Evolutionary conservation across 1,139 yeast genomes (phyloP).

Genomic region (Maudiozyma humilis): DNA sequence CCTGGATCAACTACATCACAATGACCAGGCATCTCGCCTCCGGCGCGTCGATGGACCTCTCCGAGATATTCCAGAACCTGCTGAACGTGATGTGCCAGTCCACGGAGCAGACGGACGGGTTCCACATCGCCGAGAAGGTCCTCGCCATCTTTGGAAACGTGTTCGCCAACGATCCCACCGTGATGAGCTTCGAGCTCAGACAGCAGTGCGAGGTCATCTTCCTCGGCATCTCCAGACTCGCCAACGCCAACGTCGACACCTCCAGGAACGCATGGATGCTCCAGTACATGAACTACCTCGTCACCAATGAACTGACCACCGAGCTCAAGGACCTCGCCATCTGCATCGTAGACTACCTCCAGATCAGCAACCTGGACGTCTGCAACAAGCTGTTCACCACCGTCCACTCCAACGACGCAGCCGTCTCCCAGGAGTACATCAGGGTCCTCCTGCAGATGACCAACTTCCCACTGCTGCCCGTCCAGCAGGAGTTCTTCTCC

Average conservation of each 20-base stretch:
- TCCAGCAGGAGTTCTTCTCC: conserved; percentile 61
- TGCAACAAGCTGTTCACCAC: conserved; percentile 40
- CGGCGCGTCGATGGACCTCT: conserved; percentile 34
- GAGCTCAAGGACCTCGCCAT: conserved; percentile 43
- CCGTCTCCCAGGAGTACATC: conserved; percentile 35
- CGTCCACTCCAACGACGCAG: conserved; percentile 11
- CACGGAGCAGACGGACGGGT: conserved; percentile 19
- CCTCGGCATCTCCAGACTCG: conserved; percentile 27
- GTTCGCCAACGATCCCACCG: conserved; percentile 32
- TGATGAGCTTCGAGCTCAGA: conserved; percentile 30
- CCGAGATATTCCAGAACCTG: conserved; percentile 30
- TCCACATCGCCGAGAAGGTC: conserved; percentile 22
- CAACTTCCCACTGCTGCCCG: conserved; percentile 51
- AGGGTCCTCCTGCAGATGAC: conserved; percentile 51
- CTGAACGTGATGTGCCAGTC: conserved; percentile 26
- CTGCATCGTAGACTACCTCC: conserved; percentile 46
- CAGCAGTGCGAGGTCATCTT: conserved; percentile 29
- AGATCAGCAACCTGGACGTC: conserved; percentile 43
- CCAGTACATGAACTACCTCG: conserved; percentile 37
- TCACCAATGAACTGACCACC: conserved; percentile 35
- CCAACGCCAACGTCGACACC: conserved; percentile 11
- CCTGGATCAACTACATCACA: conserved; percentile 40
- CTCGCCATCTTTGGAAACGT: conserved; percentile 25
- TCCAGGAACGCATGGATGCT: conserved; percentile 32
- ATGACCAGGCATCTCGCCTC: conserved; percentile 35